These are phyloP conservation scores for Russula olivacea DNA, from an alignment of 768 basidiomycete species.

Conservation along the genomic window DNA sequence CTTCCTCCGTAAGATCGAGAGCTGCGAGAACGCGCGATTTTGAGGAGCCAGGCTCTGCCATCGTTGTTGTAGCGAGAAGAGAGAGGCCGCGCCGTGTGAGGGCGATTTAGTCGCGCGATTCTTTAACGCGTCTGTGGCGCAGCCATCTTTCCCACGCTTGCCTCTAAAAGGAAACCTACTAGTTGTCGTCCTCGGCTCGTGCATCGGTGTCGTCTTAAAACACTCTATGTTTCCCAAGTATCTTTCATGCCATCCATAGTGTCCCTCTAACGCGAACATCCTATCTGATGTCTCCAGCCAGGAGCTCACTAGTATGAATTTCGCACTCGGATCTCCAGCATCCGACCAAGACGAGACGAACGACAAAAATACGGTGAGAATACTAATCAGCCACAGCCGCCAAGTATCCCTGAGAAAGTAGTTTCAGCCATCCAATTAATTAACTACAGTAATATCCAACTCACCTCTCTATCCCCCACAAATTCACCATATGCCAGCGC, in stretches of 20 bases:
- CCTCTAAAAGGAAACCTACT: not conserved
- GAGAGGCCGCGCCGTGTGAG: not conserved
- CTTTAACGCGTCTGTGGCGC: constrained; percentile 12
- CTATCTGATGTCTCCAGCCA: too few relatives aligned
- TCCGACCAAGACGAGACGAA: not conserved
- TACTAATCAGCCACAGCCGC: constrained; percentile 31
- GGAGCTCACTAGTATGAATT: not conserved
- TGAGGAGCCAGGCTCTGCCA: constrained; percentile 10
- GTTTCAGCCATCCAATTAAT: not conserved
- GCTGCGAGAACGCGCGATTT: constrained; percentile 24
- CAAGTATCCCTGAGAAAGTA: constrained; percentile 30
- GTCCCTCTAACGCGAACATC: too few relatives aligned
- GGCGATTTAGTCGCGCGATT: not conserved
- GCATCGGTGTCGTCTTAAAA: too few relatives aligned
- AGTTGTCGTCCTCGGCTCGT: constrained; percentile 3
- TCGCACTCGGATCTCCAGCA: not conserved
- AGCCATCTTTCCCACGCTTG: not conserved
- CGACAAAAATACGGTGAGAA: not conserved
- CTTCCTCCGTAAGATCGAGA: constrained; percentile 19
- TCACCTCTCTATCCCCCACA: constrained; percentile 69
- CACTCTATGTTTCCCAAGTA: not conserved
- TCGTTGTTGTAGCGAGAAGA: not conserved
- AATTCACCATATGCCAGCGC: constrained; percentile 74
- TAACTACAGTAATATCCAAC: constrained; percentile 25
- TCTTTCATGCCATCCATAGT: too few relatives aligned